These are phyloP conservation scores for Yarrowia keelungensis DNA, from an alignment of 805 yeast genomes.

Conservation along the genomic window DNA sequence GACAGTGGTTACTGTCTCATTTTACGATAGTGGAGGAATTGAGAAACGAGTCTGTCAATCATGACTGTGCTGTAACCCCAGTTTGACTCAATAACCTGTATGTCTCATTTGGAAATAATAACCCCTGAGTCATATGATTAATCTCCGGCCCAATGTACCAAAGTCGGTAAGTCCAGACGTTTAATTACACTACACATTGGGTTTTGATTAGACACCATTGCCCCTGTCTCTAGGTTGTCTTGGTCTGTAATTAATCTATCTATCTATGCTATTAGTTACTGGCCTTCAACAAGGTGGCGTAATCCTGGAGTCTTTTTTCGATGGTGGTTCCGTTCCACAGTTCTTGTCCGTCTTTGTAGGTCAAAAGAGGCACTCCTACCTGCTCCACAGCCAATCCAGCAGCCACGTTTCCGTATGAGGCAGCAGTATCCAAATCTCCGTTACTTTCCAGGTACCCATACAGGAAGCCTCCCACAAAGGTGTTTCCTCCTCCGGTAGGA, in stretches of 20 bases:
- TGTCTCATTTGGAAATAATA: too few relatives aligned
- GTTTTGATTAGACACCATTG: neutral
- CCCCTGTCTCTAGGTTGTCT: neutral
- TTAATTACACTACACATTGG: neutral
- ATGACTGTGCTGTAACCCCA: too few relatives aligned
- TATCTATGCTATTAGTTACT: neutral
- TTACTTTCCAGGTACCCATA: conserved; percentile 57
- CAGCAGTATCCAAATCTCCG: conserved; percentile 56
- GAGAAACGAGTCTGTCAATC: too few relatives aligned
- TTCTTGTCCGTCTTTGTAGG: conserved; percentile 46
- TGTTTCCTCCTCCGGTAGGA: conserved; percentile 95
- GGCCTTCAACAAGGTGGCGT: conserved; percentile 44
- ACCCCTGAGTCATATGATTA: neutral
- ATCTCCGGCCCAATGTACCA: neutral
- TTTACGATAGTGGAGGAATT: too few relatives aligned
- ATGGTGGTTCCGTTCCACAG: conserved; percentile 68
- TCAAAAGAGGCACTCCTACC: conserved; percentile 69
- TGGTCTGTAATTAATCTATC: neutral
- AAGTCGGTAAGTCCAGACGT: neutral
- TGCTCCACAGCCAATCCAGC: conserved; percentile 85
- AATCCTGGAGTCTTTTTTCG: conserved; percentile 55
- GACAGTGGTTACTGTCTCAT: too few relatives aligned
- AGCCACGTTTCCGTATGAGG: conserved; percentile 75
- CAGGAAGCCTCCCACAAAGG: conserved; percentile 82
- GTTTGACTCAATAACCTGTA: too few relatives aligned